Conservation (phyloP, 768 basidiomycete species). For the Tulasnella sp. region DNA sequence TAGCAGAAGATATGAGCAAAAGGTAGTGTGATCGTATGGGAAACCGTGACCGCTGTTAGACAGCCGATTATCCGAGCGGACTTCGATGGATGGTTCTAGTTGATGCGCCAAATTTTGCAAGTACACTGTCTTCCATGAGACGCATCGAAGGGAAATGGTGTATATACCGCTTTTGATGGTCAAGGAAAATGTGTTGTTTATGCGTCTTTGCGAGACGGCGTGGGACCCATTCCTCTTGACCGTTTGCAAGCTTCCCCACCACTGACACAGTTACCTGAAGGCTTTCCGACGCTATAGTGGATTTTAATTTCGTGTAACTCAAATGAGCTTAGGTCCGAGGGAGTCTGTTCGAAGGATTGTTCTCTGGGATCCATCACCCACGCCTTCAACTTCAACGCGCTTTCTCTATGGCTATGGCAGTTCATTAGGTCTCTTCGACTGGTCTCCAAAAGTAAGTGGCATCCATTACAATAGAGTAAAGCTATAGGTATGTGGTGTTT, state of each 20-base stretch:
- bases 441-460: neutral
- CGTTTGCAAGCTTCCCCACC: neutral
- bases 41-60: too few species aligned
- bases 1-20: too few species aligned
- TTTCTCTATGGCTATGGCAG: constrained; percentile 19
- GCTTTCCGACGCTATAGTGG: neutral
- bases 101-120: too few species aligned
- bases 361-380: constrained; percentile 20
- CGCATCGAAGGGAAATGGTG: too few species aligned
- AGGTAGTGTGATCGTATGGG: too few species aligned
- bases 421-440: constrained; percentile 13
- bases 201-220: too few species aligned
- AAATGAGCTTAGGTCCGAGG: neutral
- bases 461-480: neutral
- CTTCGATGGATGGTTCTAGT: too few species aligned
- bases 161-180: too few species aligned
- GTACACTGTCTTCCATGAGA: too few species aligned
- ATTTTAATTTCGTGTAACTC: neutral
- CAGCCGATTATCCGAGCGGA: too few species aligned
- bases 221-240: too few species aligned
- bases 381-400: constrained; percentile 4
- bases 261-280: neutral
- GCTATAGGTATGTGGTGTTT: neutral
- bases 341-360: constrained; percentile 15
- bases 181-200: too few species aligned